These are phyloP conservation scores for Clonostachys byssicola DNA, from an alignment of 2,329 filamentous ascomycete species.

Conservation along the genomic window DNA sequence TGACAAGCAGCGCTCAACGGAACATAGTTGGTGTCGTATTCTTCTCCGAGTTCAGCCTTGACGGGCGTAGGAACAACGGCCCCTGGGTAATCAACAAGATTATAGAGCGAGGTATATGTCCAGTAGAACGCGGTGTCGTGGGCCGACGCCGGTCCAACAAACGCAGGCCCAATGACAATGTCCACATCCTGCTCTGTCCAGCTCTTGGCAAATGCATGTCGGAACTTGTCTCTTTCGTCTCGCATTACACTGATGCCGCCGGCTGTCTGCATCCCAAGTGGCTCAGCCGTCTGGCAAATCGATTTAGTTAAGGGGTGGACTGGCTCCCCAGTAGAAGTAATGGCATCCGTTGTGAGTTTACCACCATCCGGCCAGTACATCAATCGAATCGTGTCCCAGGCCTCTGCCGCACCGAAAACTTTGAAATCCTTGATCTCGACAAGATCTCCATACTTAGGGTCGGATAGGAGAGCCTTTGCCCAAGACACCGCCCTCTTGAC, in stretches of 20 bases:
- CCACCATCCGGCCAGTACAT: slow-evolving; percentile 18
- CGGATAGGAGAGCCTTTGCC: slow-evolving; percentile 8
- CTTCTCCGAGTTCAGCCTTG: slow-evolving; percentile 18
- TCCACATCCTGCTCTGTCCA: slow-evolving; percentile 30
- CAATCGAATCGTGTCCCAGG: slow-evolving; percentile 8
- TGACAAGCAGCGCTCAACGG: slow-evolving; percentile 21
- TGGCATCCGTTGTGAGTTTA: slow-evolving; percentile 4
- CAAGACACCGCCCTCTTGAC: slow-evolving; percentile 10
- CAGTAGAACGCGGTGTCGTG: slow-evolving; percentile 29
- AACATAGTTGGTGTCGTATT: slow-evolving; percentile 9
- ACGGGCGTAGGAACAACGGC: slow-evolving; percentile 26
- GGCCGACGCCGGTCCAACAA: slow-evolving; percentile 25
- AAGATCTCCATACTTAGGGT: slow-evolving; percentile 1
- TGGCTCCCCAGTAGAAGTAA: slow-evolving; percentile 16
- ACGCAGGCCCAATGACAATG: slow-evolving; percentile 25
- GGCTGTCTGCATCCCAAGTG: too few species aligned
- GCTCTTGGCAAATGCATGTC: slow-evolving; percentile 21
- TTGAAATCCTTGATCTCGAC: slow-evolving; percentile 13
- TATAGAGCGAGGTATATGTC: slow-evolving; percentile 30
- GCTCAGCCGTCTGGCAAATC: slow-evolving; percentile 3
- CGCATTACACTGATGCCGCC: slow-evolving; percentile 15
- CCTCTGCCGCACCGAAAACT: slow-evolving; percentile 12
- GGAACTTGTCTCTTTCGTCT: slow-evolving; percentile 19
- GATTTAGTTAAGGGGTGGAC: slow-evolving; percentile 16
- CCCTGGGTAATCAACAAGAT: slow-evolving; percentile 29